These are phyloP conservation scores for Mediolabrus comicus DNA, from an alignment of 108 stramenopile species.

Conservation along the genomic window DNA sequence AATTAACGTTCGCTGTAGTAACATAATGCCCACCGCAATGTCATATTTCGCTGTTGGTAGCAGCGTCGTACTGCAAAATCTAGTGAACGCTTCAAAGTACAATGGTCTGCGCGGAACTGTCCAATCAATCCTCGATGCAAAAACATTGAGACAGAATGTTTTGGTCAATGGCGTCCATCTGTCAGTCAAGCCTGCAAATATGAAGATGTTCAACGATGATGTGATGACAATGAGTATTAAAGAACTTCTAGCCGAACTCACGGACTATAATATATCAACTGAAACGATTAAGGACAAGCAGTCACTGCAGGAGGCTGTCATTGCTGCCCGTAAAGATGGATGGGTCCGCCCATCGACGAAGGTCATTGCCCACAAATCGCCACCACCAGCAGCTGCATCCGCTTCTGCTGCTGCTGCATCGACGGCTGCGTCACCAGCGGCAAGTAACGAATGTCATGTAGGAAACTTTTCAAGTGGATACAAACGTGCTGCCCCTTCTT, in stretches of 20 bases:
- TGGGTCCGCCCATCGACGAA: not conserved
- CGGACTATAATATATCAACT: not conserved
- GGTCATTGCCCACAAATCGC: not conserved
- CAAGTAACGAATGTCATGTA: not conserved
- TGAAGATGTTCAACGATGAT: not conserved
- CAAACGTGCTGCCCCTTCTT: not conserved
- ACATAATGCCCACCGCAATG: not conserved
- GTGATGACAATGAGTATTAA: not conserved
- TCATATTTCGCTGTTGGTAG: constrained; percentile 35
- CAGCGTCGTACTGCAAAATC: constrained; percentile 48
- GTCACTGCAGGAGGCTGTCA: not conserved
- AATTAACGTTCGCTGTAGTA: too few relatives aligned
- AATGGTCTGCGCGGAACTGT: constrained; percentile 58
- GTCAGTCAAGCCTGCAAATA: constrained; percentile 41
- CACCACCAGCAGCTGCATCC: too few relatives aligned
- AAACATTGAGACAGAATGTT: constrained; percentile 48
- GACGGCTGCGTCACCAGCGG: not conserved
- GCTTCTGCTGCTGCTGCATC: not conserved
- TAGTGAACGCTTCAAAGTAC: constrained; percentile 45
- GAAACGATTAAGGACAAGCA: not conserved
- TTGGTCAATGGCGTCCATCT: constrained; percentile 25
- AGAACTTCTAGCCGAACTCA: not conserved
- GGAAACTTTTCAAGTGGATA: not conserved
- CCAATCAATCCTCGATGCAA: not conserved
- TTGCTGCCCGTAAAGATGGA: not conserved